Conservation (phyloP, 164 flowering plant species). For the Platanus orientalis region DNA sequence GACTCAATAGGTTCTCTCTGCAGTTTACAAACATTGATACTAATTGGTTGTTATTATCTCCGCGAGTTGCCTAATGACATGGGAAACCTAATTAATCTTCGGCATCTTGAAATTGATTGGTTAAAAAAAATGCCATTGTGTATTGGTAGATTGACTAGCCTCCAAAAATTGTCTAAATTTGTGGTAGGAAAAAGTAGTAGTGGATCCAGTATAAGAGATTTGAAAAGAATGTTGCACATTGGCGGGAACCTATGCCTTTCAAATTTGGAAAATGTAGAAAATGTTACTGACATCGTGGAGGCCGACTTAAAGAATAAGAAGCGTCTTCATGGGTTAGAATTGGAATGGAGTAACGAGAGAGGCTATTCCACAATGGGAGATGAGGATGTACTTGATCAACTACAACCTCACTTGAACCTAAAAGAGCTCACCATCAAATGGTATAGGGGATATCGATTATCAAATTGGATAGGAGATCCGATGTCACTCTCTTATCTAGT, state of each 20-base stretch:
- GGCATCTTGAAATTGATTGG: conserved; percentile 11
- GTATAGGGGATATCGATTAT: conserved; percentile 9
- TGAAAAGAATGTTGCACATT: conserved; percentile 9
- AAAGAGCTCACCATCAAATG: conserved; percentile 9
- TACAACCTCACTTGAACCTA: conserved; percentile 20
- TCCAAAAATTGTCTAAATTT: conserved; percentile 16
- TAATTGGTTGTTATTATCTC: neutral
- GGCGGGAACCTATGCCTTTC: conserved; percentile 15
- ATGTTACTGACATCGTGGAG: conserved; percentile 4
- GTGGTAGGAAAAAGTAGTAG: conserved; percentile 3
- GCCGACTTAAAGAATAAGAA: conserved; percentile 16
- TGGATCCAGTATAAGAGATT: too few relatives aligned
- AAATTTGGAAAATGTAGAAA: conserved; percentile 13
- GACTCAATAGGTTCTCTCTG: conserved; percentile 1
- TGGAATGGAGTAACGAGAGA: conserved; percentile 1
- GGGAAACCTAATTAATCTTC: conserved; percentile 9
- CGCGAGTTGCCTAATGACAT: conserved; percentile 14
- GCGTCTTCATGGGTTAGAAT: conserved; percentile 1
- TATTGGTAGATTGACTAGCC: conserved; percentile 15
- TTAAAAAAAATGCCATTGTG: conserved; percentile 12
- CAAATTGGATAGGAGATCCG: conserved; percentile 21
- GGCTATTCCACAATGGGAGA: neutral
- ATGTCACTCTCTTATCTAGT: too few relatives aligned
- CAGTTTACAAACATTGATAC: conserved; percentile 11
- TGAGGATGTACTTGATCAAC: conserved; percentile 15